Conservation (phyloP, 176 grass and related monocot genomes). For the Phoenix dactylifera region DNA sequence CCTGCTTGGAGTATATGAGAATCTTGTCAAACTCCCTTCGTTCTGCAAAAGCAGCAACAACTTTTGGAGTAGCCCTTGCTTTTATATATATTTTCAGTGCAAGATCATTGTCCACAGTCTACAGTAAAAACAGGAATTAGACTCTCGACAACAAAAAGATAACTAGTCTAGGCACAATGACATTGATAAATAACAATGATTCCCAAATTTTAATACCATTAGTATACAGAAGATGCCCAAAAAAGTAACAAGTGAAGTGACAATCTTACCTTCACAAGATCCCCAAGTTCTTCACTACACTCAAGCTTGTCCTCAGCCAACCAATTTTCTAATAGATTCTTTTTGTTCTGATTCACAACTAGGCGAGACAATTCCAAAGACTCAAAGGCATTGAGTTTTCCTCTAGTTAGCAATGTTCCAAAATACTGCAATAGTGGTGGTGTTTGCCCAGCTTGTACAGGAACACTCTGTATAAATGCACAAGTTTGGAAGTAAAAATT, state of each 20-base stretch:
- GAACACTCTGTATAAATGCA: constrained; percentile 5
- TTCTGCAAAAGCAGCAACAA: constrained; percentile 22
- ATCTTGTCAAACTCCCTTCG: constrained; percentile 51
- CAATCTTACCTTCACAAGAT: constrained; percentile 70
- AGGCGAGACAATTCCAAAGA: constrained; percentile 84
- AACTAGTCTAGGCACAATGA: no score
- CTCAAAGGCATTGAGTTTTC: constrained; percentile 91
- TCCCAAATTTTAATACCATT: no score
- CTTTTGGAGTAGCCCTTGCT: constrained; percentile 19
- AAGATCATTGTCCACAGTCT: constrained; percentile 21
- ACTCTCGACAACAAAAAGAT: no score
- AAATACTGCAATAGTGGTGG: constrained; percentile 37
- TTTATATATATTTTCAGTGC: constrained; percentile 19
- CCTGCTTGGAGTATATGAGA: constrained; percentile 93
- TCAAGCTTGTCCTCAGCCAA: constrained; percentile 91
- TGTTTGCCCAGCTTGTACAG: constrained; percentile 14
- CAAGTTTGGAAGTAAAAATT: not conserved
- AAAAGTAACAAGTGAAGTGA: not conserved
- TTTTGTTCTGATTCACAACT: constrained; percentile 98
- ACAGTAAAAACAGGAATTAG: not conserved
- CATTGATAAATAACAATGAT: no score
- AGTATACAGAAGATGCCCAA: no score
- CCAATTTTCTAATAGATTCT: constrained; percentile 92
- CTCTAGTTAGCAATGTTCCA: constrained; percentile 73
- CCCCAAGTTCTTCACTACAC: constrained; percentile 89